Evolutionary conservation across 169 alveolate species (phyloP), one percentile per base, ranked within the genome.

Genomic region (Cryptosporidium meleagridis): DNA sequence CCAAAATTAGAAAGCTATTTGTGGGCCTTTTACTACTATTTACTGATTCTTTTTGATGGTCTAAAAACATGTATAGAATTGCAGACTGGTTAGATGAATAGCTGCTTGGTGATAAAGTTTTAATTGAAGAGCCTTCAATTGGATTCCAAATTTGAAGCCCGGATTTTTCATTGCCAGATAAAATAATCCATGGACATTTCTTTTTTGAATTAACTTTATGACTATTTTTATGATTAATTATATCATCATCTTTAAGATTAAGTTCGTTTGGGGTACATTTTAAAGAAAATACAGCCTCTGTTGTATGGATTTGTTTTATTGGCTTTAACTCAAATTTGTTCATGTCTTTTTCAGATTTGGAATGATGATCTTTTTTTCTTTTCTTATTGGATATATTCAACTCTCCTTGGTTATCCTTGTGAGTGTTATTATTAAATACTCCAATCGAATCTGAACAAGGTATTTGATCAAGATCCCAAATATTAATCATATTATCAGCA

Each of bases 141-240:
- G 89, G 89, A 65, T 80, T 65, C 89, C 75, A 80, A 39, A 80
- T 33, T 61, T 59, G 69, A 26, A 80, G 18, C 41, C 89, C 89
- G 10, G 89, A 62, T 39, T 80, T 80, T 23, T 80, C 89, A 29
- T 80, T 80, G 31, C 89, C 89, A 12, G 75, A 12, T 4, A 80
- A 45, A 21, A 80, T 61, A 3, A 80, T 12, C 89, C 89, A 80
- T 29, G 89, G 89, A 39, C 75, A 80, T 44, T 62, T 80, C 18
- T 65, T 65, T 31, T 52, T 33, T 65, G 55, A 48, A 48, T 48
- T 48, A 31, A 59, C 33, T 7, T 48, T 16, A 48, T 48, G 55
- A 12, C 55, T 48, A 16, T 48, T 48, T 3, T 48, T 48, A 48
- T 12, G 23, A 48, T 55, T 55, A 55, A 3, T n/a, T 8, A 1